Percentiles rank a stretch among this genome's conserved stretches.
Evolutionary conservation across 1,284 basidiomycete species (phyloP).

Genomic region (Sparassis latifolia): DNA sequence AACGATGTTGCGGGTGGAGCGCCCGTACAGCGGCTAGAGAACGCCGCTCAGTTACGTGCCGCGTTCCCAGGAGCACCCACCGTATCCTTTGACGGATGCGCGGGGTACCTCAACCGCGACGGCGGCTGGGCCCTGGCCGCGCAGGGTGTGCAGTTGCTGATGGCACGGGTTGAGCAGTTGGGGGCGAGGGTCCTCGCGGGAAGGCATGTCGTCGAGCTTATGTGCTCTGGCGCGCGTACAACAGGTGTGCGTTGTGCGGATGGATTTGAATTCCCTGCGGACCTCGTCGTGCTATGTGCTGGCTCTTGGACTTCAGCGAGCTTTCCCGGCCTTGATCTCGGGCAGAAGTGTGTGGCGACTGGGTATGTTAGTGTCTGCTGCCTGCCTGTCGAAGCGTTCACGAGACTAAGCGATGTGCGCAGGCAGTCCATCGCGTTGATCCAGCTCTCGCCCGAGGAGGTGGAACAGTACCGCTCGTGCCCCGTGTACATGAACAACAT

Average conservation of each 20-base stretch:
- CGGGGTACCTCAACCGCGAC: slow-evolving; percentile 67
- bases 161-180: slow-evolving; percentile 48
- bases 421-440: slow-evolving; percentile 78
- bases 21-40: slow-evolving; percentile 34
- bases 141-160: slow-evolving; percentile 54
- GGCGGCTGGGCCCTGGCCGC: slow-evolving; percentile 84
- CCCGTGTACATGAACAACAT: slow-evolving; percentile 72
- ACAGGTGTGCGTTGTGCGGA: slow-evolving; percentile 59
- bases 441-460: slow-evolving; percentile 70
- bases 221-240: slow-evolving; percentile 37
- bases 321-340: slow-evolving; percentile 53
- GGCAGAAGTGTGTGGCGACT: slow-evolving; percentile 51
- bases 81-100: slow-evolving; percentile 21
- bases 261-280: slow-evolving; percentile 49
- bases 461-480: slow-evolving; percentile 46
- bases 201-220: slow-evolving; percentile 45
- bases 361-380: slow-evolving; percentile 40
- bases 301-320: slow-evolving; percentile 82
- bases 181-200: slow-evolving; percentile 57
- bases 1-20: slow-evolving; percentile 56
- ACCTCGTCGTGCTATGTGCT: slow-evolving; percentile 58
- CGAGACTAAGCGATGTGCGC: background rate
- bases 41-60: slow-evolving; percentile 30
- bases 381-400: too few species aligned
- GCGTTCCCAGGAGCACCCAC: slow-evolving; percentile 38